A percentile compares a stretch with the other conserved stretches of the same genome.
These are phyloP conservation scores for Solanum tarijense DNA, from an alignment of 257 asterid species.

Conservation along the genomic window DNA sequence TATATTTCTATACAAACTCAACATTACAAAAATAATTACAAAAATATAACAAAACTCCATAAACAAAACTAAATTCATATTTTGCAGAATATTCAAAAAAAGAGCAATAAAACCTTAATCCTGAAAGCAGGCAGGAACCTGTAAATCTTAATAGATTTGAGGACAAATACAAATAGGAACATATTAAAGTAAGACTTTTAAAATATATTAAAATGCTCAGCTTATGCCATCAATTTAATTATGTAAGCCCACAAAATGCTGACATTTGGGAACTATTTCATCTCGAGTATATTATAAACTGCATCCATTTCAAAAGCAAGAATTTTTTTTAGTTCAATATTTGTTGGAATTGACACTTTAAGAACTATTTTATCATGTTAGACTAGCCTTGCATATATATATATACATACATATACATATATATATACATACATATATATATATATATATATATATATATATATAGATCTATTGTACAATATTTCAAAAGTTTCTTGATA, in stretches of 20 bases:
- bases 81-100: neutral
- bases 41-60: neutral
- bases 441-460: neutral
- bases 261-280: neutral
- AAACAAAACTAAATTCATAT: neutral
- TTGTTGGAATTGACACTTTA: too few relatives aligned
- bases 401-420: neutral
- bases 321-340: too few relatives aligned
- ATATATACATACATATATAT: neutral
- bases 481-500: neutral
- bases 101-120: neutral
- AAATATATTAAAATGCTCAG: neutral
- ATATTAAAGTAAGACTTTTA: neutral
- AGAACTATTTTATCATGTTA: neutral
- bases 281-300: neutral
- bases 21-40: neutral
- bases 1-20: neutral
- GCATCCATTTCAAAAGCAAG: neutral
- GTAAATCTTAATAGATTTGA: neutral
- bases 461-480: neutral
- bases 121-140: neutral
- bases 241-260: neutral
- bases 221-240: neutral
- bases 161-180: neutral
- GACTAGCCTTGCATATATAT: neutral